Conservation (phyloP, 108 stramenopile genomes). For the Cyclotella atomus region DNA sequence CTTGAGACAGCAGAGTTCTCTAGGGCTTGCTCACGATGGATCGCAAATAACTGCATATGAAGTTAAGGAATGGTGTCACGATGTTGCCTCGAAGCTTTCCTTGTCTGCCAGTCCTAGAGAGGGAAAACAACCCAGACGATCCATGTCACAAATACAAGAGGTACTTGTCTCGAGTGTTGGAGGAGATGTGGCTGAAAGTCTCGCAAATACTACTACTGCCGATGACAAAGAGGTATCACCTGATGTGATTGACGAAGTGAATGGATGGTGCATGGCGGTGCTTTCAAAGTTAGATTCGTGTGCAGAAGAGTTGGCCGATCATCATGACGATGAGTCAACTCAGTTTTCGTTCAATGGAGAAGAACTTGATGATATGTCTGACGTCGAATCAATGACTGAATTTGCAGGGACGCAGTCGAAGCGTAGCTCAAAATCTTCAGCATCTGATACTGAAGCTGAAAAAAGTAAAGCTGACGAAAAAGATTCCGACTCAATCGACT, state of each 20-base stretch:
- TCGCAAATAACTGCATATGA: conserved; percentile 8
- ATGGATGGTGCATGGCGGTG: conserved; percentile 34
- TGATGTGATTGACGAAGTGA: conserved; percentile 12
- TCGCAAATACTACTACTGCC: too few species aligned
- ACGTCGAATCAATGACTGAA: too few species aligned
- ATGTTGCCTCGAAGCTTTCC: conserved; percentile 21
- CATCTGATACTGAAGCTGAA: background rate
- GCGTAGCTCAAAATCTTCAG: background rate
- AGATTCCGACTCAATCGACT: conserved; percentile 2
- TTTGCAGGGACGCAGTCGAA: background rate
- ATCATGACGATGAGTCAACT: conserved; percentile 2
- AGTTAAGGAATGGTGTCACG: conserved; percentile 29
- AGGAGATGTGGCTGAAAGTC: background rate
- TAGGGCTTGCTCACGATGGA: background rate
- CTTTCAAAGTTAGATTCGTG: conserved; percentile 33
- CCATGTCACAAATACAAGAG: conserved; percentile 21
- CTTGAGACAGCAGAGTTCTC: background rate
- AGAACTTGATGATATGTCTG: background rate
- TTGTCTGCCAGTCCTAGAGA: conserved; percentile 2
- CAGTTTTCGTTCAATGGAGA: background rate
- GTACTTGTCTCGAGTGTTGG: conserved; percentile 18
- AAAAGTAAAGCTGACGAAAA: background rate
- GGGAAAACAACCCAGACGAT: background rate
- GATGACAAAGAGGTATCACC: background rate
- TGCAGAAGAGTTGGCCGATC: conserved; percentile 40